These are phyloP conservation scores for Tilletiaria anomala DNA, from an alignment of 1,284 basidiomycete species.

Conservation along the genomic window DNA sequence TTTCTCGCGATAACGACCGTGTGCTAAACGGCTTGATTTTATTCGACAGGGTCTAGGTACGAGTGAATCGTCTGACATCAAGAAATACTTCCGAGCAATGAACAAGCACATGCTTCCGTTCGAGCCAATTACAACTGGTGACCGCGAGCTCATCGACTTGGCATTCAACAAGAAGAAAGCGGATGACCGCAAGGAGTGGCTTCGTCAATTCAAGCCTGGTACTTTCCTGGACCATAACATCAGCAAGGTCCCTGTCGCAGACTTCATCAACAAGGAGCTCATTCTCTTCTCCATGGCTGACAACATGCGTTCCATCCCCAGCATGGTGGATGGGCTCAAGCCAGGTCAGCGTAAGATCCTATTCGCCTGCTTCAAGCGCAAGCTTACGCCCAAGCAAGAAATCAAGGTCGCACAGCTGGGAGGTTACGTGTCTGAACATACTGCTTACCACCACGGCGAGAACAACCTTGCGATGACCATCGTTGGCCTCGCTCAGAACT, in stretches of 20 bases:
- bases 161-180: slow-evolving; percentile 99
- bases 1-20: no score
- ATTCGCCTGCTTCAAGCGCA: slow-evolving; percentile 88
- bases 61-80: slow-evolving; percentile 70
- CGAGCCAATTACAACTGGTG: slow-evolving; percentile 62
- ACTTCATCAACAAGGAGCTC: slow-evolving; percentile 97
- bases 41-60: slow-evolving; percentile 77
- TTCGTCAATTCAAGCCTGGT: slow-evolving; percentile 89
- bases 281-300: slow-evolving; percentile 99
- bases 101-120: slow-evolving; percentile 89
- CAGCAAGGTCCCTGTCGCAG: slow-evolving; percentile 68
- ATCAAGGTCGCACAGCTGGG: slow-evolving; percentile 93
- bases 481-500: slow-evolving; percentile 84
- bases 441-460: slow-evolving; percentile 96
- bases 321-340: slow-evolving; percentile 80
- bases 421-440: slow-evolving; percentile 85
- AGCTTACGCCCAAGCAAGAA: slow-evolving; percentile 60
- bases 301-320: slow-evolving; percentile 77
- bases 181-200: slow-evolving; percentile 96
- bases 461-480: slow-evolving; percentile 73
- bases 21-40: background rate
- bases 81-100: slow-evolving; percentile 85
- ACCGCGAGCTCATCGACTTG: slow-evolving; percentile 80
- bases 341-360: slow-evolving; percentile 98
- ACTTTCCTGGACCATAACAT: slow-evolving; percentile 85